These are phyloP conservation scores for Cyclotella choctawhatcheeana DNA, from an alignment of 108 stramenopile species.

Conservation along the genomic window DNA sequence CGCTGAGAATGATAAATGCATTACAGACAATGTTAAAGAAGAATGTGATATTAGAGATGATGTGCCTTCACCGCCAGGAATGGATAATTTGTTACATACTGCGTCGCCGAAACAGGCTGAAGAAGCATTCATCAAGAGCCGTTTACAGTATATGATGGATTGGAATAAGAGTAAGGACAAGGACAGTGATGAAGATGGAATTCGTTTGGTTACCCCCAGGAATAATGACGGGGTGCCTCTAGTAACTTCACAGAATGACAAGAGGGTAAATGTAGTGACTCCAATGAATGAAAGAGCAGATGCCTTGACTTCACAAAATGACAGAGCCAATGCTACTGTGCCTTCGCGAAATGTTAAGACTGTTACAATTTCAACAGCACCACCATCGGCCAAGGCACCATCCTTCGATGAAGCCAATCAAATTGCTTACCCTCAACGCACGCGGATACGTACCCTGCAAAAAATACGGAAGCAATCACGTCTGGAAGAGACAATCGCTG, in stretches of 20 bases:
- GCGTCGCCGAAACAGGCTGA: background rate
- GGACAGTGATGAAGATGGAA: background rate
- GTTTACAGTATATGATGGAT: constrained; percentile 13
- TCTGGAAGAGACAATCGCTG: background rate
- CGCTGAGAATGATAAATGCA: no score
- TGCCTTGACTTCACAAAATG: background rate
- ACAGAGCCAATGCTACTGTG: background rate
- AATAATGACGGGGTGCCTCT: no score
- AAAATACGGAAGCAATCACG: background rate
- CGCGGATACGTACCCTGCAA: background rate
- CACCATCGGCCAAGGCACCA: background rate
- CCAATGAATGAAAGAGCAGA: background rate
- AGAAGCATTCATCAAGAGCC: background rate
- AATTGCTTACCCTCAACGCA: no score
- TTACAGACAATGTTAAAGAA: no score
- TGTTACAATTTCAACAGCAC: background rate
- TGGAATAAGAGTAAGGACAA: constrained; percentile 1
- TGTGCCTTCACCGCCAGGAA: background rate
- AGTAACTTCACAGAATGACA: no score
- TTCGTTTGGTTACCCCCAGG: background rate
- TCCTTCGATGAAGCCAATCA: background rate
- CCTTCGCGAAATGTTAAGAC: no score
- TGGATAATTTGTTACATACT: background rate
- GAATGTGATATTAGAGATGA: background rate
- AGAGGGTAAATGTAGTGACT: background rate